phyloP scores from a whole-genome alignment of 2,329 filamentous ascomycete genomes.

The Aspergillus sp. region DNA sequence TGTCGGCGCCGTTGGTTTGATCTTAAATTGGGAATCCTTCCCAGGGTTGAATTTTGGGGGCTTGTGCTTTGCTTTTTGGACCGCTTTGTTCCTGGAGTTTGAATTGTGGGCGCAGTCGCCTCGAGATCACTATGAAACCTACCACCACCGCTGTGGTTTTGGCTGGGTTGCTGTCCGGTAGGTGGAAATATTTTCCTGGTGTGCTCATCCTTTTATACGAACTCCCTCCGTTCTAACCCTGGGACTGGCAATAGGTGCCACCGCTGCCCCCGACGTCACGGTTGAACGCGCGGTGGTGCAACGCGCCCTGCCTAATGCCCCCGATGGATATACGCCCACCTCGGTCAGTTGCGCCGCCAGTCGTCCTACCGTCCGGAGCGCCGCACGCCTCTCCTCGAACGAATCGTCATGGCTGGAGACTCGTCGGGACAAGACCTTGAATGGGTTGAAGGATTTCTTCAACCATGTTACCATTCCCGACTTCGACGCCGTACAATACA shows the following conservation, averaged over 20 bases:
- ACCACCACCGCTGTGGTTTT: conserved; percentile 11
- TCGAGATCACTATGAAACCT: conserved; percentile 12
- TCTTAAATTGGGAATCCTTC: conserved; percentile 4
- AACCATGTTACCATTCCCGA: conserved; percentile 68
- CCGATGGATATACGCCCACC: conserved; percentile 70
- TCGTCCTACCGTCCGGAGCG: conserved; percentile 66
- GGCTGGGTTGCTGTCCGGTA: conserved; percentile 17
- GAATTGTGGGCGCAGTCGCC: conserved; percentile 2
- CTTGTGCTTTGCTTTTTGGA: neutral
- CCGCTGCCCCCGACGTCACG: conserved; percentile 4
- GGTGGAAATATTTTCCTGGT: neutral
- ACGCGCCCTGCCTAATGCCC: conserved; percentile 54
- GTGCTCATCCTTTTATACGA: neutral
- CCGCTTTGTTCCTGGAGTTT: neutral
- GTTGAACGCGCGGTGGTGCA: conserved; percentile 6
- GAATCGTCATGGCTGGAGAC: conserved; percentile 73
- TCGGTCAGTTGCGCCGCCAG: conserved; percentile 65
- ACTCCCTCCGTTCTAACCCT: neutral
- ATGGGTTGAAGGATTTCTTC: conserved; percentile 72
- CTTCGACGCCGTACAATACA: conserved; percentile 73
- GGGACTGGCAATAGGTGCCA: conserved; percentile 7
- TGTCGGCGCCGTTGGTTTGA: neutral
- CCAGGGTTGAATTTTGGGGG: neutral
- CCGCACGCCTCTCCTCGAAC: conserved; percentile 60
- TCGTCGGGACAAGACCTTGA: conserved; percentile 69